A percentile compares a stretch with the other conserved stretches of the same genome.
phyloP scores from a whole-genome alignment of 2,329 filamentous ascomycete genomes.

The Fusarium goolgardi region DNA sequence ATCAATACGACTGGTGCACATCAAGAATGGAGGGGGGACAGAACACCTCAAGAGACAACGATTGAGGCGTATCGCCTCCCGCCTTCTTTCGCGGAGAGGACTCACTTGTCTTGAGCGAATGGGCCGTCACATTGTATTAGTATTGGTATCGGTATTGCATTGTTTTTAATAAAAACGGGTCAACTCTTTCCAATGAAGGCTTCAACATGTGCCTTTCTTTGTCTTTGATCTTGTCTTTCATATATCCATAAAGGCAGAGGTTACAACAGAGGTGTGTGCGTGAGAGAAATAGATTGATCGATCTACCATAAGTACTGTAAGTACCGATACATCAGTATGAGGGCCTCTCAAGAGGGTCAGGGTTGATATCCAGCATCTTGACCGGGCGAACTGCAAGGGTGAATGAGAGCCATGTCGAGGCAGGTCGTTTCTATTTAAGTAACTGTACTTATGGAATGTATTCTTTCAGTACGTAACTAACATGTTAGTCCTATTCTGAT shows the following conservation, averaged over 20 bases:
- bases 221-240: constrained; percentile 9
- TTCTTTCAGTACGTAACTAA: constrained; percentile 11
- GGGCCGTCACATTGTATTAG: constrained; percentile 1
- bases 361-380: constrained; percentile 1
- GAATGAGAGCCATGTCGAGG: not conserved
- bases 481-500: too few species aligned
- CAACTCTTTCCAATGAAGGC: not conserved
- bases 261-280: constrained; percentile 28
- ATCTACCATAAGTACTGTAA: constrained; percentile 6
- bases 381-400: constrained; percentile 12
- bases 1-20: not conserved
- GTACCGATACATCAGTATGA: constrained; percentile 18
- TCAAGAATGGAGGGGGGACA: constrained; percentile 21
- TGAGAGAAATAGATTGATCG: constrained; percentile 22
- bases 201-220: constrained; percentile 9
- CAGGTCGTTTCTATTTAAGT: constrained; percentile 18
- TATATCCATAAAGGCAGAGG: constrained; percentile 37
- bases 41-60: constrained; percentile 26
- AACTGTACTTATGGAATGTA: constrained; percentile 7
- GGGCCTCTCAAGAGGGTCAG: constrained; percentile 13
- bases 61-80: constrained; percentile 38
- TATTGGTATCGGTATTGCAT: not conserved
- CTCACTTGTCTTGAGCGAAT: constrained; percentile 1
- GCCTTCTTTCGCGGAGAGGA: not conserved
- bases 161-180: not conserved